Percentiles rank a stretch among this genome's conserved stretches.
phyloP scores from a whole-genome alignment of 2,329 filamentous ascomycete genomes.

The Xylariaceae sp. region DNA sequence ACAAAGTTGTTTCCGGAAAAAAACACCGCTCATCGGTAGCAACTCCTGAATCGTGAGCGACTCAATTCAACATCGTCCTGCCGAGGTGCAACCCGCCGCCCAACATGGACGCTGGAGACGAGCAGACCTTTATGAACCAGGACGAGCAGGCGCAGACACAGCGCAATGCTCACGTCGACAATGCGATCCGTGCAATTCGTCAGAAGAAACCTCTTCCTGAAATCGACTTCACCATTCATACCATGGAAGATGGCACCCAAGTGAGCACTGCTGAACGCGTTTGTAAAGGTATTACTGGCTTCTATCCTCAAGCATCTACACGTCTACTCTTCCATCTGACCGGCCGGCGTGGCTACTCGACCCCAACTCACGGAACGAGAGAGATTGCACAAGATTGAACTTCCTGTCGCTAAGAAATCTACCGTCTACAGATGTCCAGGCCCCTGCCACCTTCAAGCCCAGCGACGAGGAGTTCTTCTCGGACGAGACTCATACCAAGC shows the following conservation, averaged over 20 bases:
- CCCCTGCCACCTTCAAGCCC: conserved; percentile 86
- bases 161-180: conserved; percentile 66
- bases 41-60: conserved; percentile 7
- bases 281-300: conserved; percentile 73
- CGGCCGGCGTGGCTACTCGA: conserved; percentile 14
- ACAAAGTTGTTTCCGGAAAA: not conserved
- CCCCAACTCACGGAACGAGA: not conserved
- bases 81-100: conserved; percentile 24
- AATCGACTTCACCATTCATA: conserved; percentile 97
- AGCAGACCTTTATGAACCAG: conserved; percentile 32
- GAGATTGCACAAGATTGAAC: not conserved
- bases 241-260: conserved; percentile 94
- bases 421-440: conserved; percentile 74
- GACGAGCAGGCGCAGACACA: conserved; percentile 35
- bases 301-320: not conserved
- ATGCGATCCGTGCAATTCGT: conserved; percentile 83
- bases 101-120: conserved; percentile 47
- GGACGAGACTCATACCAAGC: conserved; percentile 77
- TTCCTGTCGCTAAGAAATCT: conserved; percentile 2
- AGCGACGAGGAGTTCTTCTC: conserved; percentile 94
- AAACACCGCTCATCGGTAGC: not conserved
- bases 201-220: conserved; percentile 94
- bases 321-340: conserved; percentile 15
- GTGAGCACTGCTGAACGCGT: conserved; percentile 95
- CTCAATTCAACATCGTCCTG: conserved; percentile 7